Base-by-base conservation (phyloP, 2,329 filamentous ascomycete genomes). In the Arthrobotrys sinensis region DNA sequence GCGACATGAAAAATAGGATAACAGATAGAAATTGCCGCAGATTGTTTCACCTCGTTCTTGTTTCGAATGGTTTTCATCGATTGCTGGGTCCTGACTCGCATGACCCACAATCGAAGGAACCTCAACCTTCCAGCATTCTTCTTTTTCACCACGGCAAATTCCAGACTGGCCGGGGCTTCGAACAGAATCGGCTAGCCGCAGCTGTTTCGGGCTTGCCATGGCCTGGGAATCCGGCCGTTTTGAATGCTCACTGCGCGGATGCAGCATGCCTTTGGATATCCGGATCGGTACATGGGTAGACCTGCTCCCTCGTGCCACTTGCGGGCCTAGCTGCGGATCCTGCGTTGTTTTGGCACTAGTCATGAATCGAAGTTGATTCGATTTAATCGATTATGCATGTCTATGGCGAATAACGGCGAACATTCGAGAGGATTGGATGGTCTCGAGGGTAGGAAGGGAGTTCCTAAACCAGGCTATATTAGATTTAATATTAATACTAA, bases 181-280 rank as follows among this genome's bases (percentile, higher is more conserved):
- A 60, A 77, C 73, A 16, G 50, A 66, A 60, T n/a, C 28, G 45
- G 66, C 62, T 66, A 70, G 66, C 34, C 24, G 14, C 21, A 45
- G 40, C 63, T 62, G 72, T 65, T 67, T 66, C 57, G 65, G 53
- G 43, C 32, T 45, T 50, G 50, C 28, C 55, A 69, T 70, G 24
- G 24, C 4, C 24, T 28, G 57, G 55, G 72, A 70, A 53, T 69
- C 53, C 55, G 65, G 72, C 73, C 73, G 73, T 77, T 77, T 75
- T 71, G 65, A 70, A 64, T n/a, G 19, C 28, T 69, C 48, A 34
- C 14, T 73, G 38, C 65, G 70, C 70, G 63, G 70, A 68, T 68
- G 55, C 65, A 65, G 65, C 65, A 68, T 28, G 55, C 69, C 60
- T 73, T 7, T 64, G 7, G 43, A 28, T 28, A 28, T 2, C 24